phyloP scores from a whole-genome alignment of 495 filamentous ascomycete genomes.

The Cairneyella variabilis region DNA sequence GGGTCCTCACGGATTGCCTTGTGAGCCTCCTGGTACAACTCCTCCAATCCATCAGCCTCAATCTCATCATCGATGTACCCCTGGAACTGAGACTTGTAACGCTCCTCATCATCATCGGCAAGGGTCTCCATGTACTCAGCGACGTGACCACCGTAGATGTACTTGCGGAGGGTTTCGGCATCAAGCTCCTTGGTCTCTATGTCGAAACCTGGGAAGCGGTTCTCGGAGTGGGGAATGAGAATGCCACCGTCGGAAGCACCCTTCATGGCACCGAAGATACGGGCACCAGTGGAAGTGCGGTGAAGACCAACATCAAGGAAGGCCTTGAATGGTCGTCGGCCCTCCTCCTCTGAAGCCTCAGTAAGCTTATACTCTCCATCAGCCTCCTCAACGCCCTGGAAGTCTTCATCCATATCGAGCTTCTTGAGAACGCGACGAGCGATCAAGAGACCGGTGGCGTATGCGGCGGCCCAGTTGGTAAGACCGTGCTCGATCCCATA shows the following conservation, averaged over 20 bases:
- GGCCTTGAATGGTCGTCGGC: conserved; percentile 96
- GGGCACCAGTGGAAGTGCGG: conserved; percentile 95
- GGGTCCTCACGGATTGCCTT: conserved; percentile 96
- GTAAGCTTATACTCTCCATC: conserved; percentile 92
- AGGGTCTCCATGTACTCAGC: conserved; percentile 99
- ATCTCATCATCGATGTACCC: conserved; percentile 95
- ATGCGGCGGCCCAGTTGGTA: conserved; percentile 99
- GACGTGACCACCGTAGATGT: conserved; percentile 98
- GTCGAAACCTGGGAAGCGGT: conserved; percentile 98
- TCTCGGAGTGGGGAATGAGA: conserved; percentile 95
- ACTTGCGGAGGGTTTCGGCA: conserved; percentile 92
- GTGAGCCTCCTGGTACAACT: conserved; percentile 92
- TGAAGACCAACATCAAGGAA: conserved; percentile 96
- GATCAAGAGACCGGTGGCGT: conserved; percentile 92
- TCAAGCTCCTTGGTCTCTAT: conserved; percentile 96
- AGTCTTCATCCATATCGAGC: conserved; percentile 87
- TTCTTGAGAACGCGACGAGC: conserved; percentile 95
- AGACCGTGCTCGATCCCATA: conserved; percentile 98
- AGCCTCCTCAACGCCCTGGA: conserved; percentile 89
- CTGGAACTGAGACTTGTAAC: conserved; percentile 95
- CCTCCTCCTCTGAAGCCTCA: conserved; percentile 82
- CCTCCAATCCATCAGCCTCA: conserved; percentile 96
- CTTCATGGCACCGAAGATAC: conserved; percentile 99
- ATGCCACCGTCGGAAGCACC: conserved; percentile 98
- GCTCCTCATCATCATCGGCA: conserved; percentile 99